Evolutionary conservation across 1,139 yeast genomes (phyloP).

Genomic region (Zygosaccharomyces sapae): DNA sequence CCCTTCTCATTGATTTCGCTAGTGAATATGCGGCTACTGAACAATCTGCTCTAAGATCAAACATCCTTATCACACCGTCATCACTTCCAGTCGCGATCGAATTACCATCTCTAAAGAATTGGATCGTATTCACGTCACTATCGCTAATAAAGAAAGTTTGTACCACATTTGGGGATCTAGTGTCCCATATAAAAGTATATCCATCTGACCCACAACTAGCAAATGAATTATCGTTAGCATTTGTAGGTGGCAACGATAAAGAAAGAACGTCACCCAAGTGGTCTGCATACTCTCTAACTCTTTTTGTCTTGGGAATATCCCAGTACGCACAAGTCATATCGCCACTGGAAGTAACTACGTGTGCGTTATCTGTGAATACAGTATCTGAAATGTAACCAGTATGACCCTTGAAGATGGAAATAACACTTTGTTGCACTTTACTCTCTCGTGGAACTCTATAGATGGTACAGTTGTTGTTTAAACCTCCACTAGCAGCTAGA

Average conservation of each 20-base stretch:
- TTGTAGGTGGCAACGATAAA: constrained; percentile 38
- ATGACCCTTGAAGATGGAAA: constrained; percentile 67
- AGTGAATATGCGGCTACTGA: constrained; percentile 54
- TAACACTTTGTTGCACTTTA: constrained; percentile 44
- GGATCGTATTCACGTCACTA: constrained; percentile 63
- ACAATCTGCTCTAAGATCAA: constrained; percentile 76
- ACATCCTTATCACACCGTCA: constrained; percentile 68
- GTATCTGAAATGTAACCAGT: constrained; percentile 77
- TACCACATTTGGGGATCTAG: constrained; percentile 48
- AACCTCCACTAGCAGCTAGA: constrained; percentile 74
- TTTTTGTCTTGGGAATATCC: constrained; percentile 65
- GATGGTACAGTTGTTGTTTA: constrained; percentile 73
- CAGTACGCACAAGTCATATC: constrained; percentile 78
- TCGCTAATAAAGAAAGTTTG: constrained; percentile 60
- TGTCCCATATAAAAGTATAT: constrained; percentile 68
- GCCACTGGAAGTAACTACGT: constrained; percentile 69
- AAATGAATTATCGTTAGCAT: constrained; percentile 39
- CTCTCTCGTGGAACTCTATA: constrained; percentile 45
- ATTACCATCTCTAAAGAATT: constrained; percentile 68
- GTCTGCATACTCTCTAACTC: constrained; percentile 57
- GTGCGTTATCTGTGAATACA: constrained; percentile 54
- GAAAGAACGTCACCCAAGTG: constrained; percentile 79
- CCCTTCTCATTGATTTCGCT: constrained; percentile 26
- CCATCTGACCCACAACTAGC: constrained; percentile 78
- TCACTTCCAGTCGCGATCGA: constrained; percentile 72